Percentiles rank a stretch among this genome's conserved stretches.
Evolutionary conservation across 306 rosid species (phyloP).

Genomic region (Sphenostylis stenocarpa): DNA sequence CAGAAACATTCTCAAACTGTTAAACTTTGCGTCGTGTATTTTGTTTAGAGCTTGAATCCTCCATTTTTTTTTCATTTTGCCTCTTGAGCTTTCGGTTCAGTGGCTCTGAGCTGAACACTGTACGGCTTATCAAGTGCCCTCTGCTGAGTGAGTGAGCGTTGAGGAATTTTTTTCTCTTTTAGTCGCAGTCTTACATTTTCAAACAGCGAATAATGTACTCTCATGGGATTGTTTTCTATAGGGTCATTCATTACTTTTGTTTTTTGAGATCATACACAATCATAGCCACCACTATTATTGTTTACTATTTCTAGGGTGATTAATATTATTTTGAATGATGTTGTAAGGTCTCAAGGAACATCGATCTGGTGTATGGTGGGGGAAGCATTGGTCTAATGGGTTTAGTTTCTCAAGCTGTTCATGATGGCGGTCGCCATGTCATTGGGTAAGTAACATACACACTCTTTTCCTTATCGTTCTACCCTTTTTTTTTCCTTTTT

Average conservation of each 20-base stretch:
- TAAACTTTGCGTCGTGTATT: neutral
- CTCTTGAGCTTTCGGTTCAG: constrained; percentile 24
- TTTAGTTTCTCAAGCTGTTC: constrained; percentile 97
- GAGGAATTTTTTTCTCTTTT: constrained; percentile 14
- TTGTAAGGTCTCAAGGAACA: constrained; percentile 85
- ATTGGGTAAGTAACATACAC: constrained; percentile 63
- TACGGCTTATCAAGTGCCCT: constrained; percentile 12
- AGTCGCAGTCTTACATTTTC: constrained; percentile 14
- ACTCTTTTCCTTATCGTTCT: neutral
- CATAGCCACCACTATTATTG: constrained; percentile 14
- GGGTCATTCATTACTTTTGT: constrained; percentile 22
- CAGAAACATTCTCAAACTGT: neutral
- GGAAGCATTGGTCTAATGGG: constrained; percentile 99
- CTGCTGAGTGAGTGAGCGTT: constrained; percentile 22
- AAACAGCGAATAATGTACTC: constrained; percentile 24
- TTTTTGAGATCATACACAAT: constrained; percentile 26
- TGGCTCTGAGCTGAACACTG: neutral
- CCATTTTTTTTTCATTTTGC: constrained; percentile 6
- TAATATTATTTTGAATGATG: constrained; percentile 26
- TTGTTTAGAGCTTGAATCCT: neutral
- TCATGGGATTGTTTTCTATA: constrained; percentile 29
- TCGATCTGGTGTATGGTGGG: constrained; percentile 97
- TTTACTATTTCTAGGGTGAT: constrained; percentile 25
- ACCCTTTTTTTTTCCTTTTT: neutral
- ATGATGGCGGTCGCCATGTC: constrained; percentile 99